Base-by-base conservation (phyloP, 306 rosid genomes). In the Geum urbanum region DNA sequence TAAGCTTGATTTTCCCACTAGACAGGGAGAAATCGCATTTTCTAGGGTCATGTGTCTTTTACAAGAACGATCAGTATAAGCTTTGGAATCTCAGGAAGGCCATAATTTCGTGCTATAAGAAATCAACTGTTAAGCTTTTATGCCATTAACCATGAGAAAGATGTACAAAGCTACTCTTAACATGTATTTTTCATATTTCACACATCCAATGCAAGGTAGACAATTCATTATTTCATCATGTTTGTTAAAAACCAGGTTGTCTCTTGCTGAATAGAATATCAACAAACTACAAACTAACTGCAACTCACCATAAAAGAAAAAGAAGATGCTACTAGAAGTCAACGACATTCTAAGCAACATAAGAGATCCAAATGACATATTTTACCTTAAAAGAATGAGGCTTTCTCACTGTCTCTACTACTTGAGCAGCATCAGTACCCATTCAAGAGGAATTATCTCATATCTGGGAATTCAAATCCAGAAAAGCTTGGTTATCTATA, bases 391-490 rank as follows among this genome's bases (percentile, higher is more conserved):
- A 83, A 61, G 95, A 77, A 18, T n/a, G 51, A 19, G 73, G 60
- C 66, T 67, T 80, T 49, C 78, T 82, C 71, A 57, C 70, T 22
- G 82, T n/a, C 69, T 69, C 87, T 53, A 19, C 83, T 24, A 48
- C 80, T 73, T 84, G 86, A 74, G 72, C 69, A 32, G 51, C 72
- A 86, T 86, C 91, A 78, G 90, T 80, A 77, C 96, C 89, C 97
- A 92, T 92, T 83, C 67, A 72, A 18, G 58, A 77, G 78, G 63
- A 56, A 77, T 80, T 37, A 32, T 47, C 62, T 73, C 64, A 43
- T 39, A 72, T 77, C 96, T 82, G 77, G 68, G 76, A 32, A 73
- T 66, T 65, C 73, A 56, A 55, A 67, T 70, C 67, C 74, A 55
- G 70, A 52, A 52, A 77, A 74, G 20, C 57, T 72, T 16, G 48